Base-by-base conservation (phyloP, 805 yeast genomes). In the Candida broadrunensis region DNA sequence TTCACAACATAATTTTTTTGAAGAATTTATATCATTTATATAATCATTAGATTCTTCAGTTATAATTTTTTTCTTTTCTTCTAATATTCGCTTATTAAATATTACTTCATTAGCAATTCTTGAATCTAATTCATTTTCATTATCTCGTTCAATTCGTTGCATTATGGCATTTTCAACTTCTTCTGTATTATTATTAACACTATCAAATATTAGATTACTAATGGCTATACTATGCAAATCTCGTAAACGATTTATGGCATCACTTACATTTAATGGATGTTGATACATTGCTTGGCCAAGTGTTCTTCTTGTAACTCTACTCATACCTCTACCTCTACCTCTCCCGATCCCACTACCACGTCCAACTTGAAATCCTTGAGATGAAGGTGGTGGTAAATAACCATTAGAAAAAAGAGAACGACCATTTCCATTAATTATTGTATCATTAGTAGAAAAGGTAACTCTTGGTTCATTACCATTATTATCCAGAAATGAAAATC, bases 1-100 rank as follows among this genome's bases (percentile, higher is more conserved):
- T 24, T 76, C 76, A 63, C 97, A 70, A 15, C 64, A 53, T 17
- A 61, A 35, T 16, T 35, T 42, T 2, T 35, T 37, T 12, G 44
- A 47, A 0, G 51, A 44, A 3, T 50, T 33, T 13, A 70, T 63
- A 36, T 56, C 50, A 32, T 58, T 63, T 19, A 68, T 59, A 48
- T 67, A 67, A 1, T 64, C 65, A 4, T 40, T 25, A 4, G 41
- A 38, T 36, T 57, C 66, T 2, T 42, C 42, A 41, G 49, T 45
- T 1, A 63, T 55, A 9, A 51, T 44, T 9, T 49, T 53, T 37
- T 55, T 47, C 46, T 67, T 70, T 30, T 62, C 61, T 18, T 46
- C 43, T 25, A 67, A 48, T 4, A 54, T 49, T 33, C 58, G 58
- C 15, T 55, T 48, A 48, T 67, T 69, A 47, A 45, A 61, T 8